Evolutionary conservation across 1,284 basidiomycete genomes (phyloP), one percentile per base, ranked within the genome.

Genomic region (Marasmius tenuissimus): DNA sequence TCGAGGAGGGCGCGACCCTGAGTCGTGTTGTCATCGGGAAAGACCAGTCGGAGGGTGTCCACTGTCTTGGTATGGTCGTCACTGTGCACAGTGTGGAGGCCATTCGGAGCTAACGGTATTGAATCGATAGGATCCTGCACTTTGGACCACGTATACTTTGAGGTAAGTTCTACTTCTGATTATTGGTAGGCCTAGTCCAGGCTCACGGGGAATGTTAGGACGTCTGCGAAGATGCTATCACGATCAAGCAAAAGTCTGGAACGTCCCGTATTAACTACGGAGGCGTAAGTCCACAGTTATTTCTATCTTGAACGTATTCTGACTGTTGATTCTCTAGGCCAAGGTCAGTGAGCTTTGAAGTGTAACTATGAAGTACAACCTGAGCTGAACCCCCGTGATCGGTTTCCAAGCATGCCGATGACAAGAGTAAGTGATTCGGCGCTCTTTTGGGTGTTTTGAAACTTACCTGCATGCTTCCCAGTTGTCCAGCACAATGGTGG

Each of bases 211-310:
- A n/a, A 7, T 47, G 33, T 7, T 52, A 76, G 71, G 77, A 79
- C 62, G 77, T 80, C 22, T 79, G 77, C 63, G 78, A 80, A 65
- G 78, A 79, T 63, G 77, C 78, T 37, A 75, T 77, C 38, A 76
- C 73, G 4, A 73, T 79, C 71, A 78, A 77, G 62, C 76, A 78
- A 60, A 72, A 58, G 33, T 72, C 72, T 42, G 74, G 75, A 33
- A 73, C 70, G 12, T 76, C 75, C 40, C 71, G 59, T 59, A 76
- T 78, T 56, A 76, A 74, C 64, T 75, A 73, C 48, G 77, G 76
- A 59, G 77, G 77, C 37, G 75, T 76, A 68, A 66, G 75, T 71
- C 5, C 4, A 38, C 10, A 16, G 52, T 45, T 9, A 22, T 9
- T 48, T 48, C 22, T n/a, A 48, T 11, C 10, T 20, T 49, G 3